A percentile compares a stretch with the other conserved stretches of the same genome.
phyloP scores from a whole-genome alignment of 768 basidiomycete genomes.

The Gyrodon lividus region DNA sequence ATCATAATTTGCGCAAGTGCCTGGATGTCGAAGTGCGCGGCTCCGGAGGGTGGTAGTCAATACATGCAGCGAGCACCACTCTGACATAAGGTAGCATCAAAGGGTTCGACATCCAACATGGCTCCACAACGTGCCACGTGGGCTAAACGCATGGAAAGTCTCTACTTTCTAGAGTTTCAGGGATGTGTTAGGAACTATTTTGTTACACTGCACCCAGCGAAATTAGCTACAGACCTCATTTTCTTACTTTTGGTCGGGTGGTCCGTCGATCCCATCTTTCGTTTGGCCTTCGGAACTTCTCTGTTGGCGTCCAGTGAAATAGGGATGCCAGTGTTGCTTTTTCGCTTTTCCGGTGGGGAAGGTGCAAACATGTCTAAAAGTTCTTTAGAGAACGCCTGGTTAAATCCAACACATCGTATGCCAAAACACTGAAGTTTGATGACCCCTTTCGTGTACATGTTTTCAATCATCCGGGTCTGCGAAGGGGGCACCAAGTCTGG shows the following conservation, averaged over 20 bases:
- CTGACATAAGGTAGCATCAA: no score
- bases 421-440: slow-evolving; percentile 28
- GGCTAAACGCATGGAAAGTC: neutral
- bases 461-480: slow-evolving; percentile 23
- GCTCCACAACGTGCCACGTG: no score
- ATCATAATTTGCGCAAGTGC: slow-evolving; percentile 63
- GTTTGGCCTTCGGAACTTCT: slow-evolving; percentile 15
- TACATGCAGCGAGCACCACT: no score
- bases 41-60: slow-evolving; percentile 6
- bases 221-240: slow-evolving; percentile 1
- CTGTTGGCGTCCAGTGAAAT: neutral
- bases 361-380: slow-evolving; percentile 4
- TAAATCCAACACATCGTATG: slow-evolving; percentile 21
- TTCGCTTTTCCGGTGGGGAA: neutral
- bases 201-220: no score
- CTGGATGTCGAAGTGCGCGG: slow-evolving; percentile 54
- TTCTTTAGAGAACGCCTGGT: slow-evolving; percentile 13
- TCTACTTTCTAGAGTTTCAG: slow-evolving; percentile 10
- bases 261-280: neutral
- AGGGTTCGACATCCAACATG: no score
- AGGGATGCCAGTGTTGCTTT: neutral
- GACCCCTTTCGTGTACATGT: slow-evolving; percentile 29
- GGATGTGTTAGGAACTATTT: neutral
- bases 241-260: slow-evolving; percentile 8
- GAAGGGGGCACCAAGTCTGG: slow-evolving; percentile 23